phyloP scores from a whole-genome alignment of 148 eudicot genomes.

The Rhododendron henanense region DNA sequence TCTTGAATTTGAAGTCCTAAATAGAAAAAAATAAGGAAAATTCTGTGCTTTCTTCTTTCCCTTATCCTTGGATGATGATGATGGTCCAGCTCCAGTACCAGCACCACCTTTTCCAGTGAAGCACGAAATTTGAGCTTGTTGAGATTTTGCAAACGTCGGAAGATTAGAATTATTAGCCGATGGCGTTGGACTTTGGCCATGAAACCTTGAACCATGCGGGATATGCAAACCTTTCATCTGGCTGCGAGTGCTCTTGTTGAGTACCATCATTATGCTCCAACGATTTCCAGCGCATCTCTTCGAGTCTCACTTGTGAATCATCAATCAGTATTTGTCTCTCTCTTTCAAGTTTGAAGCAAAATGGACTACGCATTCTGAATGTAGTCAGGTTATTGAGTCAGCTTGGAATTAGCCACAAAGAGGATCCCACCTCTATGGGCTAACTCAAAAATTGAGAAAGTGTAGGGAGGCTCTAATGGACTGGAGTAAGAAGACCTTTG shows the following conservation, averaged over 20 bases:
- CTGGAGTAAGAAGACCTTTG: no score
- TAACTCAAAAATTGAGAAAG: no score
- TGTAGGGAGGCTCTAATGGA: no score
- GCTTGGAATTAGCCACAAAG: no score
- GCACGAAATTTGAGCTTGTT: background rate
- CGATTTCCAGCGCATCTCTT: background rate
- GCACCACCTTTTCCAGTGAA: background rate
- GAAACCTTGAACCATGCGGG: background rate
- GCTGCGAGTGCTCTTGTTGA: background rate
- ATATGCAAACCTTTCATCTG: background rate
- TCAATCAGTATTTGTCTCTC: background rate
- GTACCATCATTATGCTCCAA: background rate
- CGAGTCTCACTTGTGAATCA: background rate
- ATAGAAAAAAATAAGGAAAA: no score
- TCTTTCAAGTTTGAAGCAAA: no score
- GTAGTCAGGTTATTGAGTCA: no score
- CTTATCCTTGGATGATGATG: background rate
- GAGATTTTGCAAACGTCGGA: background rate
- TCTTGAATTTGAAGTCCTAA: no score
- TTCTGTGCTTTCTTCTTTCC: background rate
- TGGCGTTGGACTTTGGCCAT: background rate
- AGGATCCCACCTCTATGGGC: no score
- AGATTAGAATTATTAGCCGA: background rate
- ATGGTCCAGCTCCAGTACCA: background rate
- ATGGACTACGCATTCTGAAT: no score